Evolutionary conservation across 257 asterid species (phyloP), one percentile per base, ranked within the genome.

Genomic region (Scutellaria baicalensis): DNA sequence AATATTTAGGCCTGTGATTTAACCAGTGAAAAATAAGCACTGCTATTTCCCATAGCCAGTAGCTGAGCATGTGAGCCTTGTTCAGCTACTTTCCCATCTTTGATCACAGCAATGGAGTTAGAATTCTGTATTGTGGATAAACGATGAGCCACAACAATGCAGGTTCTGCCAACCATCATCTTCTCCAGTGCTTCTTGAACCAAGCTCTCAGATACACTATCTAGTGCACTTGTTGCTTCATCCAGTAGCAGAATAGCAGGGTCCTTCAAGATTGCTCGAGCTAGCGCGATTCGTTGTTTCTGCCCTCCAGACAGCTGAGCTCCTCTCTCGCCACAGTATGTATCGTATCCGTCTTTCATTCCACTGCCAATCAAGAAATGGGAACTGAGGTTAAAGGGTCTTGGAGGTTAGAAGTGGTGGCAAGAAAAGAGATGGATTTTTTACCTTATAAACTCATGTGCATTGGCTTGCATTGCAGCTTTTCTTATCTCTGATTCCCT

Each of bases 141-240:
- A 3, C 95, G 86, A 60, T 90, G 97, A 66, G 97, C 97, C 61
- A 88, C 95, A 1, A 86, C 82, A 2, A 88, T 82, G 84, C 95
- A 83, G 6, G 95, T 90, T 62, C 92, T 57, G 0, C 83, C 88
- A 0, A 75, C 85, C 94, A 86, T 88, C 93, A 88, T 84, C 78
- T 86, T 88, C 78, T 82, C 90, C 0, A 90, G 79, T 35, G 97
- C 90, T 69, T 86, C 95, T 64, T 90, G 95, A 43, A 90, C 95
- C 58, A 81, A 66, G 80, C 86, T 90, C 75, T 90, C 97, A 1
- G 97, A 90, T 0, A 84, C 83, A 4, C 88, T 88, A 48, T 90
- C 97, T 6, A 88, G 85, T 5, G 94, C 97, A 52, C 97, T 90
- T 9, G 97, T 90, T 55, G 95, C 97, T 79, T 90, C 95, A 31